Evolutionary conservation across 192 early-diverging fungal genomes (phyloP).

Genomic region (Allomyces macrogynus): DNA sequence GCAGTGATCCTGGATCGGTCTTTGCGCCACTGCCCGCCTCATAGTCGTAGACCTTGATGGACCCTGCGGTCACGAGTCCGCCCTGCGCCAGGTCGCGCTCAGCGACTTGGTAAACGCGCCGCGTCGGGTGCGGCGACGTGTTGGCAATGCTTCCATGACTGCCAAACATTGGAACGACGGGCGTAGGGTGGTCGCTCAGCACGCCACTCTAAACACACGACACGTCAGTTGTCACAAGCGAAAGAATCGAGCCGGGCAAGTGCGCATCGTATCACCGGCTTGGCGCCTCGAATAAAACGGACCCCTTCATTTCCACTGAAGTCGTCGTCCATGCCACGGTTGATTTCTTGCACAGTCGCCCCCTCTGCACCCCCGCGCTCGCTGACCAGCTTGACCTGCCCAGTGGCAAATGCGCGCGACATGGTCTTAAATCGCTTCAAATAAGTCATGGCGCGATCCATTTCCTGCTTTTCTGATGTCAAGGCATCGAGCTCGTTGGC

Average conservation of each 20-base stretch:
- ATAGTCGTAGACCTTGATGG: not conserved
- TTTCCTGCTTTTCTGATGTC: conserved; percentile 4
- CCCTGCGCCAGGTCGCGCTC: no score
- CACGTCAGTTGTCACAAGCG: no score
- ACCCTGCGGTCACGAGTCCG: not conserved
- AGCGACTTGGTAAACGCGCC: not conserved
- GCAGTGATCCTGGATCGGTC: not conserved
- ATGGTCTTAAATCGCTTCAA: conserved; percentile 35
- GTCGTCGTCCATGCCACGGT: no score
- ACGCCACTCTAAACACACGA: not conserved
- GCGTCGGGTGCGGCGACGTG: not conserved
- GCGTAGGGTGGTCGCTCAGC: no score
- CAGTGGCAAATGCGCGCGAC: conserved; percentile 28
- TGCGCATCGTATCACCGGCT: no score
- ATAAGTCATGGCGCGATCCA: conserved; percentile 13
- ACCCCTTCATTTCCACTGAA: no score
- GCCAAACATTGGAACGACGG: not conserved
- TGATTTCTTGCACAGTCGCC: not conserved
- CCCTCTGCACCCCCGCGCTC: not conserved
- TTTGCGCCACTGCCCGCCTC: not conserved
- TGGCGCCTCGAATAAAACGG: no score
- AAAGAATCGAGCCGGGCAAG: not conserved
- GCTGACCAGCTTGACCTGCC: conserved; percentile 10
- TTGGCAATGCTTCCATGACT: not conserved
- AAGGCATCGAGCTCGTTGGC: not conserved